Base-by-base conservation (phyloP, 2,329 filamentous ascomycete genomes). In the Aspergillus latus region DNA sequence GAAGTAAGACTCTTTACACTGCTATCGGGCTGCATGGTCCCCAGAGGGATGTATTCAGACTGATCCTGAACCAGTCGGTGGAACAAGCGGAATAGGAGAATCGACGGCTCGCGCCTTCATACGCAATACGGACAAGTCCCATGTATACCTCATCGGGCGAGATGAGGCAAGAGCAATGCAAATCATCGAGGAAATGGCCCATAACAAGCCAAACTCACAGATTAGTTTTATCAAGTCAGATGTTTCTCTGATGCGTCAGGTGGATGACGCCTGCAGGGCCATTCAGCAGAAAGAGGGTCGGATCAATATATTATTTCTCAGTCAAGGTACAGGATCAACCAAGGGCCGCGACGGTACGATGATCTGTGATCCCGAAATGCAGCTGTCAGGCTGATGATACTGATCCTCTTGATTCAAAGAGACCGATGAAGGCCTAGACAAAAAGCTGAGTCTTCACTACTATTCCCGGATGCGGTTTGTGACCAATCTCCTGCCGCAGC, bases 61-160 rank as follows among this genome's bases (percentile, higher is more conserved):
- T 46, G 26, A 46, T 26, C 42, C 4, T 8, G 6, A 5, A 5
- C 15, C 32, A 59, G 58, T 60, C 2, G 58, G 65, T 15, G 65
- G 64, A 30, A 67, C 58, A 6, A 55, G 50, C 11, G 55, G 58
- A 36, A 60, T 60, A 37, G 48, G 50, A 2, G 48, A 56, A n/a
- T 52, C 49, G 4, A 60, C 58, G 10, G 55, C 49, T 2, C 48
- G 44, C 7, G 55, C 52, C 3, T 55, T 60, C 34, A 58, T 57
- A 3, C 73, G 76, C 52, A 62, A 75, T n/a, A 70, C 78, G 0
- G 49, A 62, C 1, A 66, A 65, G 2, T 80, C 82, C 0, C 76
- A 68, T 11, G 73, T 82, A 37, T 85, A 85, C 64, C 75, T 84
- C 29, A 61, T 84, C 16, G 82, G 82, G 0, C 76, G 82, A 1